Evolutionary conservation across 305 asterid genomes (phyloP).

Genomic region (Vinca major): DNA sequence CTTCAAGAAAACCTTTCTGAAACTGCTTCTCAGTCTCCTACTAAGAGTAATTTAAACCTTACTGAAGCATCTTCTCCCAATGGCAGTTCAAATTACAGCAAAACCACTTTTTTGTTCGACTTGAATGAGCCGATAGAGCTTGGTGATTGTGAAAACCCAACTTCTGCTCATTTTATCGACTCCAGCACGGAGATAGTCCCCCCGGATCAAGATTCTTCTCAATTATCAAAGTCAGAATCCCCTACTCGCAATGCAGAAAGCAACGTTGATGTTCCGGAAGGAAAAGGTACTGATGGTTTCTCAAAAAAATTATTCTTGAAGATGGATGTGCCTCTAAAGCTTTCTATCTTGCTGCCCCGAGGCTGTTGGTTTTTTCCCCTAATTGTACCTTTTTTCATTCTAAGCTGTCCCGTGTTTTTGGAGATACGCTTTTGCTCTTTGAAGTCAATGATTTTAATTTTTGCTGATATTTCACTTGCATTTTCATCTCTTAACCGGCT

Average conservation of each 20-base stretch:
- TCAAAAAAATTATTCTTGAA: not conserved
- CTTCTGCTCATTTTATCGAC: constrained; percentile 23
- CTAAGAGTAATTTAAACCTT: constrained; percentile 22
- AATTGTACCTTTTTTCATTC: no score
- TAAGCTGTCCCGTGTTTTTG: not conserved
- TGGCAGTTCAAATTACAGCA: constrained; percentile 25
- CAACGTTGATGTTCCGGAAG: constrained; percentile 5
- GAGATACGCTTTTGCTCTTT: not conserved
- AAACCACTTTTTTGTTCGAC: constrained; percentile 36
- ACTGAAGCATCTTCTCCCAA: constrained; percentile 14
- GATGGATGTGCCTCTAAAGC: no score
- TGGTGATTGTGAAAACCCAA: constrained; percentile 29
- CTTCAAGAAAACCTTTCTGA: constrained; percentile 13
- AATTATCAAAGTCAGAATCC: constrained; percentile 17
- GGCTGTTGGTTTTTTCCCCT: no score
- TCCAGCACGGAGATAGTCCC: constrained; percentile 21
- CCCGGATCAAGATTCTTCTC: constrained; percentile 19
- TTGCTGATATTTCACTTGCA: no score
- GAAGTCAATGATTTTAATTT: not conserved
- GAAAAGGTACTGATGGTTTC: constrained; percentile 14
- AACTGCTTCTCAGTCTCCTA: constrained; percentile 14
- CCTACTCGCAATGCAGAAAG: constrained; percentile 12
- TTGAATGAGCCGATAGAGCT: constrained; percentile 57
- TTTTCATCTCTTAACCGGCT: no score
- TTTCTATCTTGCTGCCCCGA: no score